phyloP scores from a whole-genome alignment of 306 rosid genomes.

The Quercus alba region DNA sequence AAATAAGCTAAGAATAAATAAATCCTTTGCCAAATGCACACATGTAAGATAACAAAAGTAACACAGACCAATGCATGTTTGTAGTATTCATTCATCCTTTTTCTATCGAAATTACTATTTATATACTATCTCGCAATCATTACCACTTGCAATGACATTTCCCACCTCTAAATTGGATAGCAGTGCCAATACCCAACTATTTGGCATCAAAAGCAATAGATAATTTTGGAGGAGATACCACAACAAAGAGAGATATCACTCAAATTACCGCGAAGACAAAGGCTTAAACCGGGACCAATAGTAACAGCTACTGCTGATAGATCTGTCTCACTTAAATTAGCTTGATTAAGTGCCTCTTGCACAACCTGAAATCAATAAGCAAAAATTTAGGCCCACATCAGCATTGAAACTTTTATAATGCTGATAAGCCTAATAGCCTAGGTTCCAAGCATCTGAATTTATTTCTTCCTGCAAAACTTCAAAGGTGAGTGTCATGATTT shows the following conservation, averaged over 20 bases:
- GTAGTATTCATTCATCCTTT: not conserved
- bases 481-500: not conserved
- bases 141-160: not conserved
- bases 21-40: too few relatives aligned
- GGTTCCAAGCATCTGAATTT: not conserved
- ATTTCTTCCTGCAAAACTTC: not conserved
- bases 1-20: too few relatives aligned
- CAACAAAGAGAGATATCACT: not conserved
- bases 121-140: not conserved
- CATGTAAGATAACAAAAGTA: not conserved
- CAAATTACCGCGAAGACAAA: conserved; percentile 87
- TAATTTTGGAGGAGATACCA: not conserved
- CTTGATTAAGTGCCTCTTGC: conserved; percentile 82
- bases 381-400: conserved; percentile 15
- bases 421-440: not conserved
- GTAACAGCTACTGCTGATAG: conserved; percentile 95
- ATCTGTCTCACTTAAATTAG: conserved; percentile 68
- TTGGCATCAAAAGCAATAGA: not conserved
- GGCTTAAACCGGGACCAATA: conserved; percentile 98
- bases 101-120: not conserved
- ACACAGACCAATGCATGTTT: not conserved
- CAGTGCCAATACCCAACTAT: not conserved
- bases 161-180: not conserved
- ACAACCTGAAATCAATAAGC: conserved; percentile 65
- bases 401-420: not conserved